phyloP scores from a whole-genome alignment of 345 rosid genomes.

The Brassica rapa region DNA sequence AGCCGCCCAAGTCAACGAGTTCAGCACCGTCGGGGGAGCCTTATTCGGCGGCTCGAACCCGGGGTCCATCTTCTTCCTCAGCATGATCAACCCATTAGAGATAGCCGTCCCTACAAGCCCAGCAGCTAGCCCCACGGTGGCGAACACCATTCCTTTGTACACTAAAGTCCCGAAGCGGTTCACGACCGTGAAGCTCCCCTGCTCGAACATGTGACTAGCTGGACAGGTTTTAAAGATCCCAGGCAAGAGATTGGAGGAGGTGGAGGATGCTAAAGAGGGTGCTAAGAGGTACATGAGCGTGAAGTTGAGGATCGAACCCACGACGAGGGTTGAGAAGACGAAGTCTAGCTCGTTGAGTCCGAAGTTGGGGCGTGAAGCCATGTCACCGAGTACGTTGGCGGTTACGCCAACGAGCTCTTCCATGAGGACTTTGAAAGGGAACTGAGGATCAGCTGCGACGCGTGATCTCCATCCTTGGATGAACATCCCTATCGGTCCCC shows the following conservation, averaged over 20 bases:
- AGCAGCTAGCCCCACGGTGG: slow-evolving; percentile 85
- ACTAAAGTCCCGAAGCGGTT: slow-evolving; percentile 76
- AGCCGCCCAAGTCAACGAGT: slow-evolving; percentile 81
- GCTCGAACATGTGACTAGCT: slow-evolving; percentile 86
- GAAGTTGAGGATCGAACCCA: slow-evolving; percentile 87
- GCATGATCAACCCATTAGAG: slow-evolving; percentile 73
- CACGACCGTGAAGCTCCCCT: slow-evolving; percentile 55
- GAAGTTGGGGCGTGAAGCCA: slow-evolving; percentile 96
- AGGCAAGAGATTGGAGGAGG: slow-evolving; percentile 53
- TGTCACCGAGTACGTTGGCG: slow-evolving; percentile 87
- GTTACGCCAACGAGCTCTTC: slow-evolving; percentile 88
- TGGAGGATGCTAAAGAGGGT: slow-evolving; percentile 44
- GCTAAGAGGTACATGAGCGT: slow-evolving; percentile 94
- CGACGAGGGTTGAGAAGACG: slow-evolving; percentile 87
- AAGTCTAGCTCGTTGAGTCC: slow-evolving; percentile 94
- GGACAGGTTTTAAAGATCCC: slow-evolving; percentile 79
- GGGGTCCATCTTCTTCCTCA: slow-evolving; percentile 99
- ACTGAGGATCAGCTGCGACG: slow-evolving; percentile 91
- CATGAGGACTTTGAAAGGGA: slow-evolving; percentile 93
- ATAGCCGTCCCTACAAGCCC: slow-evolving; percentile 88
- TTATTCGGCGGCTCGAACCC: slow-evolving; percentile 84
- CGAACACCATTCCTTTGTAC: slow-evolving; percentile 82
- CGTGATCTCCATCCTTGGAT: slow-evolving; percentile 87
- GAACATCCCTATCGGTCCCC: slow-evolving; percentile 67
- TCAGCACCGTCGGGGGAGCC: slow-evolving; percentile 82